A percentile compares a stretch with the other conserved stretches of the same genome.
phyloP scores from a whole-genome alignment of 116 monocot species.

The Posidonia oceanica region DNA sequence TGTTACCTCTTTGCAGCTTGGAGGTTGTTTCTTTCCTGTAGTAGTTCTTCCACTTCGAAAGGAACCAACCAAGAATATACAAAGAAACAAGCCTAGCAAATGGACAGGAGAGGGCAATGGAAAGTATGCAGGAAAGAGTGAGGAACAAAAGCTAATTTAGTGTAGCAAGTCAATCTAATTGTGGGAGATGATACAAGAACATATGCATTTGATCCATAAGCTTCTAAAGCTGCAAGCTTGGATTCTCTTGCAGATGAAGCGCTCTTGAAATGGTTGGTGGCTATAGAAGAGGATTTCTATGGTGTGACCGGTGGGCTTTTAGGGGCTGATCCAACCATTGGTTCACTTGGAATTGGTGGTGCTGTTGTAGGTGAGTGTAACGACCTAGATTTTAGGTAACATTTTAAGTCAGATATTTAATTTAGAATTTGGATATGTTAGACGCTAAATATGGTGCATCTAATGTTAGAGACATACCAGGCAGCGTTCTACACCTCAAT shows the following conservation, averaged over 20 bases:
- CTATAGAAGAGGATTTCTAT: conserved; percentile 19
- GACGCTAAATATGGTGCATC: no score
- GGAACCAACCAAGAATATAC: conserved; percentile 36
- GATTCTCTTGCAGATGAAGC: conserved; percentile 29
- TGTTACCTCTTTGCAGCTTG: conserved; percentile 64
- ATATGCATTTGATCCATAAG: conserved; percentile 45
- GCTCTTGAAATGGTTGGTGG: conserved; percentile 41
- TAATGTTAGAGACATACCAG: no score
- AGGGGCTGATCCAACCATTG: conserved; percentile 36
- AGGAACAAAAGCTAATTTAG: neutral
- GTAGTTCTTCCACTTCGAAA: conserved; percentile 52
- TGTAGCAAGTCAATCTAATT: conserved; percentile 3
- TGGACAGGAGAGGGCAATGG: neutral
- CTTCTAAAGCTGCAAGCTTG: conserved; percentile 61
- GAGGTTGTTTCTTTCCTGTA: conserved; percentile 66
- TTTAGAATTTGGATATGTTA: no score
- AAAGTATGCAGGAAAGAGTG: no score
- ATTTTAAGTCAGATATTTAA: no score
- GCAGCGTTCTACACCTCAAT: no score
- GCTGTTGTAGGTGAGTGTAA: conserved; percentile 44
- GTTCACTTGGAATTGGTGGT: conserved; percentile 53
- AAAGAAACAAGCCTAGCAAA: neutral
- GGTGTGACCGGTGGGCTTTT: conserved; percentile 3
- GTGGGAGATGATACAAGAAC: conserved; percentile 64
- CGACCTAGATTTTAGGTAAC: no score